Conservation (phyloP, 139 green algal genomes). For the Microglena sp. region DNA sequence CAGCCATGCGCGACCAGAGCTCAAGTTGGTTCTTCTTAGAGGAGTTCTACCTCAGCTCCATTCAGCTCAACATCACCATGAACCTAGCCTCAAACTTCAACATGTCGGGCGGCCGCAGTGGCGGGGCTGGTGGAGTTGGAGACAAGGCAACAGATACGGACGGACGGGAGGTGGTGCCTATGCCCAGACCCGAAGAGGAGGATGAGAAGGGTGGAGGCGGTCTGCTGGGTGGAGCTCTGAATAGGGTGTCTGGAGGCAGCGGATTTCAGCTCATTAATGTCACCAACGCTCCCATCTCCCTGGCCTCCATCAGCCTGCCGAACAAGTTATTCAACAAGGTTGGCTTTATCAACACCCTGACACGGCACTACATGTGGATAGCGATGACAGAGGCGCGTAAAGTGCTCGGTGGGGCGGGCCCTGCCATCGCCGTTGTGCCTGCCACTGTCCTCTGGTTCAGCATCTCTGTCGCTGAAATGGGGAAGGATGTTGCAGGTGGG, state of each 20-base stretch:
- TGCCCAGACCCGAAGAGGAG: neutral
- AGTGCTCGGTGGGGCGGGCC: constrained; percentile 63
- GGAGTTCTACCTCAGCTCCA: constrained; percentile 47
- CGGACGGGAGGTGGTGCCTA: neutral
- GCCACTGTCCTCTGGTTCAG: constrained; percentile 64
- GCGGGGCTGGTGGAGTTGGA: neutral
- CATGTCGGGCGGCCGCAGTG: neutral
- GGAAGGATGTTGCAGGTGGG: constrained; percentile 37
- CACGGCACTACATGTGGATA: constrained; percentile 58
- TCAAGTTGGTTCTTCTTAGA: constrained; percentile 57
- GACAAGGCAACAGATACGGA: no score
- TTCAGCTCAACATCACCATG: constrained; percentile 32
- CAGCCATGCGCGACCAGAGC: constrained; percentile 59
- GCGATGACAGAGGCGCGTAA: constrained; percentile 12
- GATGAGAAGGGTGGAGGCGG: neutral
- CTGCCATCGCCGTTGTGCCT: constrained; percentile 58
- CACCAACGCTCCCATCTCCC: constrained; percentile 66
- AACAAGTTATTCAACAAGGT: constrained; percentile 41
- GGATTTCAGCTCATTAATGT: constrained; percentile 86
- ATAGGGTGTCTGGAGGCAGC: constrained; percentile 39
- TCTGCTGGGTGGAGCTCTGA: constrained; percentile 31
- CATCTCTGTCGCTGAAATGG: constrained; percentile 48
- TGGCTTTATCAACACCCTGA: constrained; percentile 32
- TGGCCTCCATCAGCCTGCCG: constrained; percentile 23
- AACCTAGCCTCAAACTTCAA: constrained; percentile 42